Percentiles rank a stretch among this genome's conserved stretches.
phyloP scores from a whole-genome alignment of 768 basidiomycete species.

The Lanmaoa pseudosensibilis region DNA sequence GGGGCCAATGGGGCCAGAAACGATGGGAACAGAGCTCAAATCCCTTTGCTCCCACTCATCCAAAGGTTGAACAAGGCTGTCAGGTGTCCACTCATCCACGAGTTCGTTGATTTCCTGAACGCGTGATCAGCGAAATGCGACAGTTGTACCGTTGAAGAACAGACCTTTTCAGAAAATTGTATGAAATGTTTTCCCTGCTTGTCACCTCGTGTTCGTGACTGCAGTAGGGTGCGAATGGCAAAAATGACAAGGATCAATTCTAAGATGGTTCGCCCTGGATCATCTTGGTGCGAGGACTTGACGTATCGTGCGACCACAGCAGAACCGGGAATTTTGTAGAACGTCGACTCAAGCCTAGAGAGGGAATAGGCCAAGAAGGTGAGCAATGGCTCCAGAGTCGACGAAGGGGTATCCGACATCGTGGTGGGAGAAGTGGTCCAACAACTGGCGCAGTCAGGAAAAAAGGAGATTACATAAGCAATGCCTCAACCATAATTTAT shows the following conservation, averaged over 20 bases:
- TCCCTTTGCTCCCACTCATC: conserved; percentile 60
- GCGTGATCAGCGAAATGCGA: neutral
- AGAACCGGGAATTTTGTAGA: conserved; percentile 78
- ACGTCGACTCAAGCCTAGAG: conserved; percentile 58
- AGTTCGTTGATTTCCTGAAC: conserved; percentile 92
- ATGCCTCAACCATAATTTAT: neutral
- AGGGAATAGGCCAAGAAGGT: conserved; percentile 63
- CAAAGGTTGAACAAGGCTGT: conserved; percentile 71
- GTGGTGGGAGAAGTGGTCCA: neutral
- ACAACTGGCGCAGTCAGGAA: neutral
- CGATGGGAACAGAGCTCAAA: conserved; percentile 71
- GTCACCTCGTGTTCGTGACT: conserved; percentile 86
- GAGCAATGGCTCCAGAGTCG: conserved; percentile 54
- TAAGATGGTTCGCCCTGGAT: conserved; percentile 88
- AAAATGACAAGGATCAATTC: conserved; percentile 88
- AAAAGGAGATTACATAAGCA: conserved; percentile 16
- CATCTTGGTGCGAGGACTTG: conserved; percentile 92
- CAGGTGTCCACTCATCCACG: conserved; percentile 93
- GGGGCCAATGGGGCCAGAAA: conserved; percentile 78
- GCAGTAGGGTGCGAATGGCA: conserved; percentile 85
- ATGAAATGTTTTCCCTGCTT: conserved; percentile 86
- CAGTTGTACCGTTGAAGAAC: conserved; percentile 8
- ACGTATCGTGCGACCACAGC: conserved; percentile 88
- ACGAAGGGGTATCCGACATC: conserved; percentile 38
- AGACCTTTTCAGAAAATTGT: conserved; percentile 84